Evolutionary conservation across 2,329 filamentous ascomycete species (phyloP), one percentile per base, ranked within the genome.

Genomic region (Penicillium griseofulvum): DNA sequence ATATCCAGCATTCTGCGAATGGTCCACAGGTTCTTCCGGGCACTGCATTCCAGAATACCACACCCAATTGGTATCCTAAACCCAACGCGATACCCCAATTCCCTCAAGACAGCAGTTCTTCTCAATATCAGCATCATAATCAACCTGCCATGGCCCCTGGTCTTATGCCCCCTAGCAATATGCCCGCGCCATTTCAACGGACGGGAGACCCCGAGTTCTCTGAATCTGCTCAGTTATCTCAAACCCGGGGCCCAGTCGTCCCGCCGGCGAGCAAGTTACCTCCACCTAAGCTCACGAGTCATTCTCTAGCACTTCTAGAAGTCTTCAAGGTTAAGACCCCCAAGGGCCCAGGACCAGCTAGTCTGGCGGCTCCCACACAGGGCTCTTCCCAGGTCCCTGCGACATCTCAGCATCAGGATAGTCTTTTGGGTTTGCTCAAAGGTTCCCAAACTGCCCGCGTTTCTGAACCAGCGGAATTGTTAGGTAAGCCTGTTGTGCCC

Each of bases 241-340:
- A 70, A 39, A 49, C 71, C 48, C 74, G 75, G 53, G 74, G 74
- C n/a, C 75, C 78, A 38, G 69, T 72, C 34, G 77, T 81, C 29
- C 84, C 84, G 1, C 77, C 81, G 33, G 81, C 84, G 69, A 83
- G 62, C 66, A 81, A 82, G 49, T 66, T 87, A 24, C 84, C 84
- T 16, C 76, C 80, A 37, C 83, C 83, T 7, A 82, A 80, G 58
- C 76, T 87, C 31, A 85, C 76, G 34, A 78, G 78, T 12, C 83
- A 87, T 66, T 78, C 82, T 1, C 74, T 82, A 55, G 77, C 78
- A n/a, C 68, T 87, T 33, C 71, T 87, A 46, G 83, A 81, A 61
- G 77, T 81, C 1, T 86, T 87, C 73, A 86, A 80, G 60, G 65
- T 60, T 14, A 68, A 68, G 45, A 66, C 67, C 1, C 60, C 68